Evolutionary conservation across 768 basidiomycete species (phyloP).

Genomic region (Cystoderma amianthinum): DNA sequence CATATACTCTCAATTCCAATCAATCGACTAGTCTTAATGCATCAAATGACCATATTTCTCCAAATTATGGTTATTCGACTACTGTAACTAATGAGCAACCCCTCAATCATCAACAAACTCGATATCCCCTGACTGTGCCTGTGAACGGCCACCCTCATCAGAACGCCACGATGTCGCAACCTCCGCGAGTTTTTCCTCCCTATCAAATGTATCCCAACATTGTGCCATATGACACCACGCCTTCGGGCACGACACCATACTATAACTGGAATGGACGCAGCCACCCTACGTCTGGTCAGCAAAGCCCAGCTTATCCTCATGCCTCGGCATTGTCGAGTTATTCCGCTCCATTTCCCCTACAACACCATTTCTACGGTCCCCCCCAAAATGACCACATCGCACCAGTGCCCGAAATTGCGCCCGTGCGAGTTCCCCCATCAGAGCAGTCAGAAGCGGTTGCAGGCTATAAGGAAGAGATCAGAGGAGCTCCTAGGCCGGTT

Average conservation of each 20-base stretch:
- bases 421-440: background rate
- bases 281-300: slow-evolving; percentile 15
- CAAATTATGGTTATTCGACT: no score
- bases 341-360: slow-evolving; percentile 6
- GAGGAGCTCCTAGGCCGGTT: no score
- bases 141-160: background rate
- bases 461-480: slow-evolving; percentile 25
- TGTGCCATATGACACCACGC: background rate
- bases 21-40: background rate
- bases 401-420: background rate
- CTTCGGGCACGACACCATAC: slow-evolving; percentile 20
- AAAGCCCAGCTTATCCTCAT: slow-evolving; percentile 15
- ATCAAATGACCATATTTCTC: no score
- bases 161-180: background rate
- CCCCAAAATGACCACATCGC: background rate
- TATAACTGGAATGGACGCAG: slow-evolving; percentile 26
- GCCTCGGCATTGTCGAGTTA: slow-evolving; percentile 9
- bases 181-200: background rate
- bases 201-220: background rate
- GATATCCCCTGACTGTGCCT: no score
- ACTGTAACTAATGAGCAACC: no score
- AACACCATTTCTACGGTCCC: slow-evolving; percentile 6
- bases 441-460: slow-evolving; percentile 25
- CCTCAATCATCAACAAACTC: no score
- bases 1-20: background rate